Conservation (phyloP, 805 yeast species). For the Candida ortonii region DNA sequence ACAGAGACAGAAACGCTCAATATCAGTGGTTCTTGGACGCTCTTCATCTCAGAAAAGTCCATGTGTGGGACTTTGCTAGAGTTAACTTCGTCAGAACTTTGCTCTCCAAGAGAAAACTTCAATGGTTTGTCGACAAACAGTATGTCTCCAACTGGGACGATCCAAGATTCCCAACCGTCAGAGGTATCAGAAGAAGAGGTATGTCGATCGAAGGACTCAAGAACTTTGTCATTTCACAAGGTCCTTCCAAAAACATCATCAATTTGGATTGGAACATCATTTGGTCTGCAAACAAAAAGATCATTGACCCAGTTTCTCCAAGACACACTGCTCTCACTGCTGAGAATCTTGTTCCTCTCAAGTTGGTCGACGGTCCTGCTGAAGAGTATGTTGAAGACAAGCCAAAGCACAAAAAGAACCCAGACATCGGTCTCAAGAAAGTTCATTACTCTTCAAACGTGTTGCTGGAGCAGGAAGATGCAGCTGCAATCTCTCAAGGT, state of each 20-base stretch:
- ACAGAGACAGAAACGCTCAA: slow-evolving; percentile 98
- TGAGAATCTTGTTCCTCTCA: slow-evolving; percentile 65
- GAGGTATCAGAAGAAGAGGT: slow-evolving; percentile 99
- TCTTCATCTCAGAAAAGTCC: slow-evolving; percentile 81
- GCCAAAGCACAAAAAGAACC: slow-evolving; percentile 94
- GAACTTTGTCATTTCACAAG: slow-evolving; percentile 91
- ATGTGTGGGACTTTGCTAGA: slow-evolving; percentile 97
- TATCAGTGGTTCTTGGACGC: slow-evolving; percentile 93
- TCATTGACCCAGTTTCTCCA: slow-evolving; percentile 96
- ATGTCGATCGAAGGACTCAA: slow-evolving; percentile 98
- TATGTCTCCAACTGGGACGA: slow-evolving; percentile 96
- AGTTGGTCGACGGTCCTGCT: slow-evolving; percentile 66
- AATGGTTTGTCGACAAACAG: slow-evolving; percentile 96
- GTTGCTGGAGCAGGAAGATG: slow-evolving; percentile 84
- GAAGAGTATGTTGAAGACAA: slow-evolving; percentile 62
- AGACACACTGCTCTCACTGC: slow-evolving; percentile 81
- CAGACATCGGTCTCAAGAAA: slow-evolving; percentile 82
- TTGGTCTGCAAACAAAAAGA: slow-evolving; percentile 97
- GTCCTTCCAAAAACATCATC: slow-evolving; percentile 95
- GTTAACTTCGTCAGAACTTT: slow-evolving; percentile 95
- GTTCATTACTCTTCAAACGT: slow-evolving; percentile 63
- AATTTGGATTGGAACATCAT: slow-evolving; percentile 96
- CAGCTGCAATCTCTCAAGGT: slow-evolving; percentile 61
- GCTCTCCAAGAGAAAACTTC: slow-evolving; percentile 94
- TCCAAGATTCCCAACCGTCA: slow-evolving; percentile 98